These are phyloP conservation scores for Dissophora ornata DNA, from an alignment of 192 early-diverging fungal species.

Conservation along the genomic window DNA sequence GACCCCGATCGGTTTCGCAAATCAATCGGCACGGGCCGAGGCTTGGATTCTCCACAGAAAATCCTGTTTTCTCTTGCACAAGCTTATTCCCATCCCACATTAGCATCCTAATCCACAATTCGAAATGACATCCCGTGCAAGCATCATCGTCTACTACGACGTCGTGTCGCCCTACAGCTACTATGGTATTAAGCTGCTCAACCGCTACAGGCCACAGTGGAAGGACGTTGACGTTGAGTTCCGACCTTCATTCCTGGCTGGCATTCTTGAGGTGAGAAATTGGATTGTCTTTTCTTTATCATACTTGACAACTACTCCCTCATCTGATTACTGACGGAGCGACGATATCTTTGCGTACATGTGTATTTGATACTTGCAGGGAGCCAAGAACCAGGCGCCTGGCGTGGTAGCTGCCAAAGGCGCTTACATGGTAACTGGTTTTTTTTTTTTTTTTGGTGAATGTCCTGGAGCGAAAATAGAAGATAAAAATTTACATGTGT, in stretches of 20 bases:
- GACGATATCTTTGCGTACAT: too few relatives aligned
- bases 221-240: slow-evolving; percentile 29
- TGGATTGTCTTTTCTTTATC: too few relatives aligned
- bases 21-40: too few relatives aligned
- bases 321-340: too few relatives aligned
- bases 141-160: slow-evolving; percentile 38
- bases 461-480: neutral
- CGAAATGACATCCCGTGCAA: slow-evolving; percentile 28
- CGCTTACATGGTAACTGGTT: slow-evolving; percentile 39
- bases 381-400: slow-evolving; percentile 35
- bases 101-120: too few relatives aligned
- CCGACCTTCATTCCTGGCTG: slow-evolving; percentile 24
- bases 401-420: slow-evolving; percentile 34
- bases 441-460: too few relatives aligned
- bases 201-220: slow-evolving; percentile 36
- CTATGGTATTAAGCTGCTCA: slow-evolving; percentile 30
- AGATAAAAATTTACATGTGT: neutral
- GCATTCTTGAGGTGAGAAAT: slow-evolving; percentile 21
- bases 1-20: too few relatives aligned
- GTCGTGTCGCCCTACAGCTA: slow-evolving; percentile 51
- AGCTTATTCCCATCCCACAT: neutral
- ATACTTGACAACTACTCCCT: too few relatives aligned
- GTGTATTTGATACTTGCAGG: slow-evolving; percentile 7
- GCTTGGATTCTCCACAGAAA: too few relatives aligned
- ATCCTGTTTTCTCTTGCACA: neutral